Percentiles rank a stretch among this genome's conserved stretches.
phyloP scores from a whole-genome alignment of 2,329 filamentous ascomycete genomes.

The Aspergillus eucalypticola region DNA sequence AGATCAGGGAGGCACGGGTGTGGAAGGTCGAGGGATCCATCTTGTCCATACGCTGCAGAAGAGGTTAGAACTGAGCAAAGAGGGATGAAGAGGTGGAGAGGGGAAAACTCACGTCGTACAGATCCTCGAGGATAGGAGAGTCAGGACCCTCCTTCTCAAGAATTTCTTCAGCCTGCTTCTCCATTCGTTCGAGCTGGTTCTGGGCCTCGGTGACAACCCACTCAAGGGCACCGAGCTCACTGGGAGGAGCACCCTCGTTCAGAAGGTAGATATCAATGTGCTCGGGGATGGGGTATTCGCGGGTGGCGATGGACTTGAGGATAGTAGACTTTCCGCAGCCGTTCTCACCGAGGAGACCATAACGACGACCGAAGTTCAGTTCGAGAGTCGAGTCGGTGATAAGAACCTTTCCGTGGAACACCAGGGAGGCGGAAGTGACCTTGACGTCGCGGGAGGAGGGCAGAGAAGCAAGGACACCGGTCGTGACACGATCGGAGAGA shows the following conservation, averaged over 20 bases:
- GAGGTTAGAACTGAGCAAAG: constrained; percentile 23
- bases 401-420: constrained; percentile 96
- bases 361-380: constrained; percentile 87
- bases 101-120: constrained; percentile 77
- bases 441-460: constrained; percentile 89
- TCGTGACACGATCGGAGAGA: constrained; percentile 95
- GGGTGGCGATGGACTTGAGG: constrained; percentile 87
- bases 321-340: constrained; percentile 99
- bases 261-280: constrained; percentile 98
- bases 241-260: constrained; percentile 92
- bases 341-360: constrained; percentile 96
- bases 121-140: constrained; percentile 82
- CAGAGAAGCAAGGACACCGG: constrained; percentile 88
- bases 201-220: constrained; percentile 97
- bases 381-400: constrained; percentile 93
- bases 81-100: background rate
- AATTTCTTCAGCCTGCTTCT: constrained; percentile 83
- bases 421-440: constrained; percentile 87
- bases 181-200: constrained; percentile 85
- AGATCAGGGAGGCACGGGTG: constrained; percentile 90
- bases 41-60: constrained; percentile 82
- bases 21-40: constrained; percentile 98
- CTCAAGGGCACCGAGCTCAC: constrained; percentile 85
- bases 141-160: constrained; percentile 92
- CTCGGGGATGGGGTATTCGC: constrained; percentile 94